A percentile compares a stretch with the other conserved stretches of the same genome.
phyloP scores from a whole-genome alignment of 2,329 filamentous ascomycete genomes.

The Acrodontium crateriforme region DNA sequence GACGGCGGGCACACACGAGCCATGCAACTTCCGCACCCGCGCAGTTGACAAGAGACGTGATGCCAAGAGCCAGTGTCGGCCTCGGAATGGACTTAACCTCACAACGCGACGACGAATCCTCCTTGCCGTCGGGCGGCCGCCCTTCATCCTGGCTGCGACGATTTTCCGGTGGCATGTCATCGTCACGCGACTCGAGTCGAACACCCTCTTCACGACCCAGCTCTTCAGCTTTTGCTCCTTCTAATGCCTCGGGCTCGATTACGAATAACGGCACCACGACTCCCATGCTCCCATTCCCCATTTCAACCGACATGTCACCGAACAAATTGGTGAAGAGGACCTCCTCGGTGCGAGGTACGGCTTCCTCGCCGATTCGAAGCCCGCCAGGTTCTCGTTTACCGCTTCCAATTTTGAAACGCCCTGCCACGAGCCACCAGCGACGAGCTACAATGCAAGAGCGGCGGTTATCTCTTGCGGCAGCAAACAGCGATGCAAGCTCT shows the following conservation, averaged over 20 bases:
- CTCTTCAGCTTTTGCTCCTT: slow-evolving; percentile 51
- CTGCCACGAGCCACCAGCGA: slow-evolving; percentile 67
- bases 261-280: slow-evolving; percentile 42
- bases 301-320: slow-evolving; percentile 34
- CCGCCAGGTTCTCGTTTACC: slow-evolving; percentile 46
- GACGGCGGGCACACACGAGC: background rate
- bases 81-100: slow-evolving; percentile 2
- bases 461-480: slow-evolving; percentile 46
- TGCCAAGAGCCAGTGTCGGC: slow-evolving; percentile 4
- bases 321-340: slow-evolving; percentile 70
- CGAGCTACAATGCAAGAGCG: slow-evolving; percentile 49
- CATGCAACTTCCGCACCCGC: background rate
- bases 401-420: slow-evolving; percentile 52
- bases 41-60: slow-evolving; percentile 8
- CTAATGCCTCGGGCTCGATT: slow-evolving; percentile 40
- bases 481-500: slow-evolving; percentile 49
- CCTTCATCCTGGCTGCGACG: slow-evolving; percentile 54
- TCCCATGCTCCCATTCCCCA: slow-evolving; percentile 42
- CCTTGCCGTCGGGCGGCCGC: slow-evolving; percentile 6
- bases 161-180: slow-evolving; percentile 37
- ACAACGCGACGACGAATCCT: slow-evolving; percentile 4
- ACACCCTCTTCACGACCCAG: slow-evolving; percentile 51
- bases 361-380: slow-evolving; percentile 32
- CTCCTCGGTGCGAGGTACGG: slow-evolving; percentile 40
- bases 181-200: slow-evolving; percentile 20